Evolutionary conservation across 2,329 filamentous ascomycete species (phyloP).

Genomic region (Chrysosporium queenslandicum): DNA sequence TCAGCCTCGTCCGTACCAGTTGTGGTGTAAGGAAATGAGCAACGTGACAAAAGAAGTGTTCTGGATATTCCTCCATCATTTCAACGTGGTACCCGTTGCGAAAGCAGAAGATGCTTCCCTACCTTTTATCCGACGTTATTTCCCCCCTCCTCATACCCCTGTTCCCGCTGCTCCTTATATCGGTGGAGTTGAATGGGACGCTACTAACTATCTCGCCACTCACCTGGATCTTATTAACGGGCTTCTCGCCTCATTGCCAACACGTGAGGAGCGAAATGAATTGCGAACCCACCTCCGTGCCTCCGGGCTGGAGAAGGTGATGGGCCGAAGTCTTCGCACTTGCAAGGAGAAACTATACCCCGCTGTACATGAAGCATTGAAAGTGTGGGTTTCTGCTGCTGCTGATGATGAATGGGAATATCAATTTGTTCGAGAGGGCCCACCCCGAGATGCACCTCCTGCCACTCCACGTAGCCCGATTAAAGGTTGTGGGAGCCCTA

Average conservation of each 20-base stretch:
- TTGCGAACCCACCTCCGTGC: constrained; percentile 69
- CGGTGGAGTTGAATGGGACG: constrained; percentile 96
- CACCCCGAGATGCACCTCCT: constrained; percentile 31
- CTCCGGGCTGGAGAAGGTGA: constrained; percentile 82
- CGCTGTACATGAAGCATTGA: constrained; percentile 75
- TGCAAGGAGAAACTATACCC: constrained; percentile 98
- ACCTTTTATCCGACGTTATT: constrained; percentile 50
- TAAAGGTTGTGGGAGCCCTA: constrained; percentile 33
- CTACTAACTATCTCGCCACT: constrained; percentile 87
- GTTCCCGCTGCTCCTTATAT: constrained; percentile 93
- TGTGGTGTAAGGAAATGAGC: constrained; percentile 87
- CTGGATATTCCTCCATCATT: constrained; percentile 94
- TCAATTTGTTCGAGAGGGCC: constrained; percentile 56
- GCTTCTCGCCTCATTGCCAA: constrained; percentile 70
- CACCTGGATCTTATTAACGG: constrained; percentile 91
- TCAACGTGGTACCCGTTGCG: constrained; percentile 64
- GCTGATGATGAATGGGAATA: constrained; percentile 82
- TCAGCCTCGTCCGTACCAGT: constrained; percentile 72
- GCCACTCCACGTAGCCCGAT: constrained; percentile 40
- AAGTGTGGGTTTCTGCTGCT: constrained; percentile 83
- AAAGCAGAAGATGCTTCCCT: constrained; percentile 25
- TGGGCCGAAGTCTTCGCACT: constrained; percentile 72
- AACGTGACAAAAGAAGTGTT: constrained; percentile 97
- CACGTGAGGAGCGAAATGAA: constrained; percentile 58
- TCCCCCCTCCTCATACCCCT: constrained; percentile 75